These are phyloP conservation scores for Cinnamomum micranthum DNA, from an alignment of 164 flowering plant species.

Conservation along the genomic window DNA sequence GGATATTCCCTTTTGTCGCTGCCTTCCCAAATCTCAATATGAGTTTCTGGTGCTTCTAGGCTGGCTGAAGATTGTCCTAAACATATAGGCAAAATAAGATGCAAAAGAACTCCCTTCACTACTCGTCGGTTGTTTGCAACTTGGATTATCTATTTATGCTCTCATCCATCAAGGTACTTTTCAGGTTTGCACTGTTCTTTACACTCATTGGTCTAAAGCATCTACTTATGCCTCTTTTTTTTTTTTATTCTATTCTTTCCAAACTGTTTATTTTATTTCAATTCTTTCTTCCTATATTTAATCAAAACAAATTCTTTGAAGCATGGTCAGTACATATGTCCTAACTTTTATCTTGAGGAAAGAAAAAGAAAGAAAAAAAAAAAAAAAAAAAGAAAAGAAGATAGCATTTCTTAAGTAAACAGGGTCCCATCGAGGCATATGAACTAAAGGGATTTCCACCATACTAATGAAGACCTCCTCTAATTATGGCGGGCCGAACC, in stretches of 20 bases:
- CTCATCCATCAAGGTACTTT: conserved; percentile 74
- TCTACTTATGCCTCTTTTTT: neutral
- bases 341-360: no score
- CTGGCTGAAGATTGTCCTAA: conserved; percentile 13
- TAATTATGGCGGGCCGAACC: no score
- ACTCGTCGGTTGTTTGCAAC: conserved; percentile 57
- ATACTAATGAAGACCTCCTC: no score
- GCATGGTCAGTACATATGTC: no score
- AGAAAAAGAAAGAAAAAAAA: no score
- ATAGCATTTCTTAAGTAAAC: no score
- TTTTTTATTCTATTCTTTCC: neutral
- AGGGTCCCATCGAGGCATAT: no score
- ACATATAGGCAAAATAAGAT: conserved; percentile 26
- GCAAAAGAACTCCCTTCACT: conserved; percentile 25
- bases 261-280: neutral
- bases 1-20: neutral
- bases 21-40: neutral
- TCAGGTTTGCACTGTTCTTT: conserved; percentile 61
- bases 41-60: conserved; percentile 24
- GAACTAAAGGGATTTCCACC: no score
- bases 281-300: neutral
- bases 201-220: neutral
- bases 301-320: no score
- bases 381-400: no score
- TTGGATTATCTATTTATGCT: conserved; percentile 33